These are phyloP conservation scores for Setaria viridis DNA, from an alignment of 202 grass and related monocot species.

Conservation along the genomic window DNA sequence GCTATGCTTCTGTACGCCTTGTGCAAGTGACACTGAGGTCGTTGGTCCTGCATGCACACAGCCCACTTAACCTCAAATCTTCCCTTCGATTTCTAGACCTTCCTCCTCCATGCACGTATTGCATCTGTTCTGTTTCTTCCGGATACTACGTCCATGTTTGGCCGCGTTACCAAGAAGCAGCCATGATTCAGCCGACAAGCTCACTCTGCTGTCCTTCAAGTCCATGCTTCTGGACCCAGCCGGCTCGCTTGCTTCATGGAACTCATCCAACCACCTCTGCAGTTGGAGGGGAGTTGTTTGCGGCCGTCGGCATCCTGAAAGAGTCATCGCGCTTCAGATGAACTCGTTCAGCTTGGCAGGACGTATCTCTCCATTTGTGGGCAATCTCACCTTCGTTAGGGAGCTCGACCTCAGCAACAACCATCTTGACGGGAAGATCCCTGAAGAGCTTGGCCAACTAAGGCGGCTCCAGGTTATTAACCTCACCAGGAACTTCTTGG, in stretches of 20 bases:
- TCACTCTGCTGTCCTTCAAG: constrained; percentile 28
- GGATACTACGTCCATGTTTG: neutral
- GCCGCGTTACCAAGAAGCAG: neutral
- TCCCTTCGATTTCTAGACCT: neutral
- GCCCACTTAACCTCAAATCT: neutral
- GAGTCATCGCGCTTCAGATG: constrained; percentile 16
- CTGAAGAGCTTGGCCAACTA: constrained; percentile 21
- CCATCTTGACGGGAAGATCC: constrained; percentile 30
- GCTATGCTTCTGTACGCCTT: no score
- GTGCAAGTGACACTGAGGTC: no score
- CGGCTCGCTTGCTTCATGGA: constrained; percentile 53
- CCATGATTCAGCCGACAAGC: neutral
- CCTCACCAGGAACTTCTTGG: constrained; percentile 26
- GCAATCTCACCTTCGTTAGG: constrained; percentile 48
- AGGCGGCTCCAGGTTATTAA: neutral
- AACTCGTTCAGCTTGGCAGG: constrained; percentile 24
- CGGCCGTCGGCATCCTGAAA: constrained; percentile 26
- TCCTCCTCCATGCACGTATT: neutral
- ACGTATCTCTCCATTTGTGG: constrained; percentile 30
- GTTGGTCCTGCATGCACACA: neutral
- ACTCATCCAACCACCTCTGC: constrained; percentile 38
- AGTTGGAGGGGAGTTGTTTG: constrained; percentile 44
- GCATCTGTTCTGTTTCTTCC: neutral
- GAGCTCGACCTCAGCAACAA: constrained; percentile 18
- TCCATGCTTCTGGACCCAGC: constrained; percentile 34